These are phyloP conservation scores for Amanita pseudoporphyria DNA, from an alignment of 768 basidiomycete genomes.

Conservation along the genomic window DNA sequence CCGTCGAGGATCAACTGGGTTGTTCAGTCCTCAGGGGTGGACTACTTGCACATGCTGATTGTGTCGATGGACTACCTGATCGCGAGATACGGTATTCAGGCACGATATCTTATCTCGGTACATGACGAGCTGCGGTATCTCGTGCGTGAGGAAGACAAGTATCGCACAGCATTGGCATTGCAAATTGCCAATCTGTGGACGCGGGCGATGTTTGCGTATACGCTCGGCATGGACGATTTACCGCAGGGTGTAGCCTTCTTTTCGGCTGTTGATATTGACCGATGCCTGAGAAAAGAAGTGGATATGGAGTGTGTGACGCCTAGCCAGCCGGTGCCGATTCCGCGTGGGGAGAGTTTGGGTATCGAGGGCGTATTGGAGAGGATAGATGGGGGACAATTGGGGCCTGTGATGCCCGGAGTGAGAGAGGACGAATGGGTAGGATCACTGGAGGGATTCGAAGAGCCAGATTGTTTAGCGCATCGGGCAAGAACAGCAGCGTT, in stretches of 20 bases:
- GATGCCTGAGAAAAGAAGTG: conserved; percentile 88
- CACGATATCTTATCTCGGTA: conserved; percentile 92
- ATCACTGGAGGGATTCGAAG: conserved; percentile 39
- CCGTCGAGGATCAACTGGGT: conserved; percentile 99
- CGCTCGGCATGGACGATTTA: conserved; percentile 91
- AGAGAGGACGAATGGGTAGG: conserved; percentile 17
- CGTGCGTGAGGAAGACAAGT: conserved; percentile 79
- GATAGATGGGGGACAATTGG: conserved; percentile 48
- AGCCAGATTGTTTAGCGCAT: conserved; percentile 55
- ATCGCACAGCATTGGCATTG: conserved; percentile 84
- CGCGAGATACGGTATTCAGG: conserved; percentile 70
- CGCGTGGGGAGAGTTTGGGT: conserved; percentile 80
- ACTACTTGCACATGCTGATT: conserved; percentile 94
- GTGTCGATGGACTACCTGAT: conserved; percentile 90
- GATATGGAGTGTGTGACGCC: conserved; percentile 95
- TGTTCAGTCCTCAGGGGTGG: conserved; percentile 96
- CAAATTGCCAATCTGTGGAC: conserved; percentile 98
- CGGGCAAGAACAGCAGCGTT: conserved; percentile 48
- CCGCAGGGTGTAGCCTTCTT: conserved; percentile 97
- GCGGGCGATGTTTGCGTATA: conserved; percentile 80
- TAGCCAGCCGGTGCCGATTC: conserved; percentile 74
- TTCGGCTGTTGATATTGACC: conserved; percentile 91
- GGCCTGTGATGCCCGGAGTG: conserved; percentile 9
- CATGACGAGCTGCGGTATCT: conserved; percentile 97
- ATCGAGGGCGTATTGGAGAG: conserved; percentile 55